Evolutionary conservation across 1,284 basidiomycete species (phyloP).

Genomic region (Testicularia cyperi): DNA sequence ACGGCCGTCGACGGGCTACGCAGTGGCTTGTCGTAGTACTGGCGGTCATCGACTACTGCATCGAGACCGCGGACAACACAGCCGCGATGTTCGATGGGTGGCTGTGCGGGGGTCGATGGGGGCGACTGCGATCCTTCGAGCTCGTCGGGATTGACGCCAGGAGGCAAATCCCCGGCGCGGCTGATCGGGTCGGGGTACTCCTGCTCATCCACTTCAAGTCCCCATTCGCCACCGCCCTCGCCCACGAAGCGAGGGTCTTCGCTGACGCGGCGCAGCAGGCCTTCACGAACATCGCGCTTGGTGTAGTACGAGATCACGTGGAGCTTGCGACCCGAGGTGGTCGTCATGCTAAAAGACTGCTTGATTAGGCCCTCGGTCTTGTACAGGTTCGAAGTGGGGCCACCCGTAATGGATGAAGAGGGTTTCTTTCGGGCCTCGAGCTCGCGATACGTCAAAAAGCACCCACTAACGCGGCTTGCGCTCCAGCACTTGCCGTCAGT

Average conservation of each 20-base stretch:
- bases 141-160: conserved; percentile 24
- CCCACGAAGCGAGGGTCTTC: conserved; percentile 55
- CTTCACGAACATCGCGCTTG: conserved; percentile 53
- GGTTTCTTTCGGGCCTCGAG: conserved; percentile 57
- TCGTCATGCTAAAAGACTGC: conserved; percentile 59
- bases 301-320: conserved; percentile 59
- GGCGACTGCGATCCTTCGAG: conserved; percentile 29
- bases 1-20: too few species aligned
- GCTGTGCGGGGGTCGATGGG: conserved; percentile 3
- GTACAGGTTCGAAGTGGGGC: conserved; percentile 53
- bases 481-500: conserved; percentile 64
- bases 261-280: conserved; percentile 49
- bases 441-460: conserved; percentile 63
- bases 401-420: conserved; percentile 38
- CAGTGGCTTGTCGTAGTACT: too few species aligned
- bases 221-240: conserved; percentile 52
- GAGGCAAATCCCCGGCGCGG: conserved; percentile 31
- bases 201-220: conserved; percentile 41
- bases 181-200: conserved; percentile 48
- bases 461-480: conserved; percentile 63
- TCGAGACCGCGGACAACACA: too few species aligned
- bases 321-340: conserved; percentile 55
- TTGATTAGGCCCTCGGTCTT: conserved; percentile 59
- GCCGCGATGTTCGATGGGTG: too few species aligned
- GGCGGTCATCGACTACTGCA: not conserved